Evolutionary conservation across 177 flowering plant species (phyloP).

Genomic region (Telopea speciosissima): DNA sequence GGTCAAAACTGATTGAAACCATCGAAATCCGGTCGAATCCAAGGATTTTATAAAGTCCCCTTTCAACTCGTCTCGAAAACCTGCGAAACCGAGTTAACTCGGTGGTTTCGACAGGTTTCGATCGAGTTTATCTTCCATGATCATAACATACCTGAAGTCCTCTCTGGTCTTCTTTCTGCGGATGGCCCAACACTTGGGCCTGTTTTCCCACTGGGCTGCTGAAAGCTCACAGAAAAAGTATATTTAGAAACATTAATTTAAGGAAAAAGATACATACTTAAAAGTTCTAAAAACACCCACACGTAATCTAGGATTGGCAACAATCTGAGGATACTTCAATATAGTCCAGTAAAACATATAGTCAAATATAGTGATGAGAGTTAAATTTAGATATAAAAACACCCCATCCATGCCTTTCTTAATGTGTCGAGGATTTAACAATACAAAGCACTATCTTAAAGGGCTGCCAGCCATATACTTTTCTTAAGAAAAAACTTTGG

Average conservation of each 20-base stretch:
- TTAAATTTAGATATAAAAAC: not conserved
- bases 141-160: conserved; percentile 63
- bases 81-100: too few species aligned
- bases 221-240: conserved; percentile 14
- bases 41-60: too few species aligned
- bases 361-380: conserved; percentile 34
- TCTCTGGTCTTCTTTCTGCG: conserved; percentile 65
- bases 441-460: not conserved
- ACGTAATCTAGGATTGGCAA: conserved; percentile 60
- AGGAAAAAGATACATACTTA: not conserved
- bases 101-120: too few species aligned
- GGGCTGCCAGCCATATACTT: too few species aligned
- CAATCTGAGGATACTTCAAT: conserved; percentile 77
- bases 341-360: conserved; percentile 94
- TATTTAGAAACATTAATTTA: conserved; percentile 3
- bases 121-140: too few species aligned
- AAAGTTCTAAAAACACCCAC: conserved; percentile 31
- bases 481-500: not conserved
- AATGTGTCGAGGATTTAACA: not conserved
- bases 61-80: too few species aligned
- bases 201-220: conserved; percentile 53
- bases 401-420: too few species aligned
- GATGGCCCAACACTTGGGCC: conserved; percentile 53
- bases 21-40: too few species aligned
- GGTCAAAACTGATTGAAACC: too few species aligned